A percentile compares a stretch with the other conserved stretches of the same genome.
These are phyloP conservation scores for Pyrrhoderma lamaoense DNA, from an alignment of 1,284 basidiomycete species.

Conservation along the genomic window DNA sequence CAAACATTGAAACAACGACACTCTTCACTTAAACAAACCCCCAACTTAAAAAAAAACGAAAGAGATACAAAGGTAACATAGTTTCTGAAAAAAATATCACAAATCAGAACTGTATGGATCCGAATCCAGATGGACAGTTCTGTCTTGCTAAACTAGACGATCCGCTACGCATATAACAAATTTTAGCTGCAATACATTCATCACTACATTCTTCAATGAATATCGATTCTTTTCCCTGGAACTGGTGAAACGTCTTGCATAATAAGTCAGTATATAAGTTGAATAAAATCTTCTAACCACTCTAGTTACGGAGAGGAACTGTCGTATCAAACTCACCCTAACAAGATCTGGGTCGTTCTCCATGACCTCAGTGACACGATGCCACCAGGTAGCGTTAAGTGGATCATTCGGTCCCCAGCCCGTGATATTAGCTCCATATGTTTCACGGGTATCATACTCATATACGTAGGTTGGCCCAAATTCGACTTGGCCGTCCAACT, in stretches of 20 bases:
- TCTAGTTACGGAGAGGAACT: neutral
- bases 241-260: slow-evolving; percentile 61
- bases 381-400: slow-evolving; percentile 81
- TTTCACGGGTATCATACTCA: slow-evolving; percentile 66
- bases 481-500: slow-evolving; percentile 43
- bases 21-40: no score
- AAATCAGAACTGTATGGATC: slow-evolving; percentile 73
- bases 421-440: slow-evolving; percentile 55
- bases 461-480: slow-evolving; percentile 57
- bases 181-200: slow-evolving; percentile 57
- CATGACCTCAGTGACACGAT: slow-evolving; percentile 75
- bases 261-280: neutral
- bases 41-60: no score
- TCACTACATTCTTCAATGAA: slow-evolving; percentile 49
- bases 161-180: slow-evolving; percentile 77
- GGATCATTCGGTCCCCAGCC: slow-evolving; percentile 63
- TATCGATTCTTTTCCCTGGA: slow-evolving; percentile 65
- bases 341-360: slow-evolving; percentile 50
- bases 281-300: neutral
- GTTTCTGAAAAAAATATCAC: no score
- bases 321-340: slow-evolving; percentile 33
- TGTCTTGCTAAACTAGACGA: slow-evolving; percentile 49
- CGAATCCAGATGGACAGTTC: slow-evolving; percentile 57
- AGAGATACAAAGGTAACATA: no score
- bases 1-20: no score